Conservation (phyloP, 2,329 filamentous ascomycete genomes). For the Pyricularia grisea region DNA sequence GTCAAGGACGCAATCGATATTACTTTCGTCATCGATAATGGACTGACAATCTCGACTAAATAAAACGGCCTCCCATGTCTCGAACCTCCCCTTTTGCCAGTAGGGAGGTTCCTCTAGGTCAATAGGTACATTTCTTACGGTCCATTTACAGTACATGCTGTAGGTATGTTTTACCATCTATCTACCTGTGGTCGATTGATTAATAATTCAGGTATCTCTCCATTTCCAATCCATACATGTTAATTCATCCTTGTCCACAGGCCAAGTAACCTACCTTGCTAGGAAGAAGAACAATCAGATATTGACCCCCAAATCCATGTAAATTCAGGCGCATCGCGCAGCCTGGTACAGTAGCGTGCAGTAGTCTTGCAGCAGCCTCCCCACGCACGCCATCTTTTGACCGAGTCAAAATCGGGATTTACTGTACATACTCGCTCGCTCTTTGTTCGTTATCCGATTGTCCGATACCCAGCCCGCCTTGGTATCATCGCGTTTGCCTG, state of each 20-base stretch:
- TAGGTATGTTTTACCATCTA: no score
- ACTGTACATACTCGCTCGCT: neutral
- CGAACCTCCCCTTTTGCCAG: no score
- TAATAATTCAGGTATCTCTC: no score
- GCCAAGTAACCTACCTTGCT: no score
- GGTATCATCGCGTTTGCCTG: neutral
- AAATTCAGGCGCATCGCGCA: neutral
- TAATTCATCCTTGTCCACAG: no score
- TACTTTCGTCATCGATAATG: neutral
- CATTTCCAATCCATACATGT: no score
- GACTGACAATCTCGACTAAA: neutral
- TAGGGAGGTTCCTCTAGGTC: no score
- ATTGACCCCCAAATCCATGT: no score
- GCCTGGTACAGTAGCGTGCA: neutral
- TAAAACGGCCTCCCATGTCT: neutral
- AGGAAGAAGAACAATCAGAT: no score
- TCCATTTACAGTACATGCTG: no score
- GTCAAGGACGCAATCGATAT: neutral
- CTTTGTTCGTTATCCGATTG: neutral
- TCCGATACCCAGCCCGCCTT: neutral
- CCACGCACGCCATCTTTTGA: neutral
- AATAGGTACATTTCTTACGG: no score
- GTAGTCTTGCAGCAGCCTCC: neutral
- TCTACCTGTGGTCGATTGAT: no score
- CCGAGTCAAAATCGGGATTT: neutral